A percentile compares a stretch with the other conserved stretches of the same genome.
phyloP scores from a whole-genome alignment of 129 eudicot species.

The Rutidosis leptorrhynchoides region DNA sequence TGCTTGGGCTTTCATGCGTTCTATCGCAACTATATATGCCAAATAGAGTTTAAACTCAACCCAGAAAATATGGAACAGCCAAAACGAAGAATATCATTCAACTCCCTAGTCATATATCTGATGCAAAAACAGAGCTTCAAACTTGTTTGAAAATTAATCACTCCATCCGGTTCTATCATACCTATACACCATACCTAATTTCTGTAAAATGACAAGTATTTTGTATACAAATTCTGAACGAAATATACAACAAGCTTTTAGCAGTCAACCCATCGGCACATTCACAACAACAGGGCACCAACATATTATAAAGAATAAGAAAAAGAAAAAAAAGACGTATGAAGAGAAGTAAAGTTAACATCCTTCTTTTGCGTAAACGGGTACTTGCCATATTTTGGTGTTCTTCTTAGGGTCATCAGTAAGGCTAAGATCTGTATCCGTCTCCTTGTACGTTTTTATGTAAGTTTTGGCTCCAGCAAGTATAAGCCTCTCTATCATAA shows the following conservation, averaged over 20 bases:
- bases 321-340: not conserved
- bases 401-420: slow-evolving; percentile 95
- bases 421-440: slow-evolving; percentile 73
- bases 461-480: slow-evolving; percentile 74
- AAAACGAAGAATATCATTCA: no score
- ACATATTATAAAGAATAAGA: not conserved
- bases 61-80: not conserved
- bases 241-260: slow-evolving; percentile 29
- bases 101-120: not conserved
- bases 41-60: not conserved
- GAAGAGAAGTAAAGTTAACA: slow-evolving; percentile 36
- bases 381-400: slow-evolving; percentile 72
- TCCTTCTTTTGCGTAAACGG: slow-evolving; percentile 62
- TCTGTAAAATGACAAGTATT: slow-evolving; percentile 12
- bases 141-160: not conserved
- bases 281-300: slow-evolving; percentile 5
- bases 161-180: not conserved
- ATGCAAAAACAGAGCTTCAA: not conserved
- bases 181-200: slow-evolving; percentile 9
- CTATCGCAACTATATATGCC: no score
- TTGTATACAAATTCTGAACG: slow-evolving; percentile 19
- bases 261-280: not conserved
- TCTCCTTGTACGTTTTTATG: slow-evolving; percentile 70
- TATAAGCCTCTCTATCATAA: slow-evolving; percentile 89
- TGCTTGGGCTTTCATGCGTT: no score